Percentiles rank a stretch among this genome's conserved stretches.
phyloP scores from a whole-genome alignment of 2,329 filamentous ascomycete species.

The Aureobasidium sp. region DNA sequence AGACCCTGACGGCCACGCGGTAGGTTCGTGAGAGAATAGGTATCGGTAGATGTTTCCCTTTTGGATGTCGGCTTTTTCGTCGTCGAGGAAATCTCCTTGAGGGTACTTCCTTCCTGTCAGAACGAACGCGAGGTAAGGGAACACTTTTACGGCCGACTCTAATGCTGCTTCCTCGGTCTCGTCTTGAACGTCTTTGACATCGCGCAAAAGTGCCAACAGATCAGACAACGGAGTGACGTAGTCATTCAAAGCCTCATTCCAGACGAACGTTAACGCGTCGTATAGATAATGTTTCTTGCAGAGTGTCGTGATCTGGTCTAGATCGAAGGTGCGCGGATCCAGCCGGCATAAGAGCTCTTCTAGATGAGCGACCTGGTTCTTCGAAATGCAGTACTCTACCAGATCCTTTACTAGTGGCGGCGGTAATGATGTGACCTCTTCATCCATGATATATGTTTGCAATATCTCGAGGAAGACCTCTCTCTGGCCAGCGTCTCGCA shows the following conservation, averaged over 20 bases:
- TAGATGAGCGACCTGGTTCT: conserved; percentile 65
- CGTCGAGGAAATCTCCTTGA: conserved; percentile 65
- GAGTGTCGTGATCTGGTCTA: conserved; percentile 82
- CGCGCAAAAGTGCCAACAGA: conserved; percentile 55
- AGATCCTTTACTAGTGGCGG: conserved; percentile 79
- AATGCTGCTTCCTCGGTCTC: conserved; percentile 47
- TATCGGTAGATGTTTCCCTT: conserved; percentile 91
- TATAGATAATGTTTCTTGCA: conserved; percentile 91
- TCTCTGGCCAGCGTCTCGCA: conserved; percentile 64
- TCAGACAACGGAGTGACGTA: conserved; percentile 88
- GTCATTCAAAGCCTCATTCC: conserved; percentile 83
- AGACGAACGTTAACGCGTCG: conserved; percentile 92
- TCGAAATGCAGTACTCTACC: conserved; percentile 69
- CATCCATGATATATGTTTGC: conserved; percentile 78
- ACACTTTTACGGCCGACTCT: conserved; percentile 68
- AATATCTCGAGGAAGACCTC: conserved; percentile 79
- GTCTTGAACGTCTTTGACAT: conserved; percentile 52
- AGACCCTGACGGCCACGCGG: conserved; percentile 56
- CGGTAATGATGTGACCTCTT: conserved; percentile 64
- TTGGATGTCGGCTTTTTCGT: conserved; percentile 62
- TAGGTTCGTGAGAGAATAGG: conserved; percentile 75
- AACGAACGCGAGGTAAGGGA: conserved; percentile 87
- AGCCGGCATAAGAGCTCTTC: conserved; percentile 95
- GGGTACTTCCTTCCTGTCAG: conserved; percentile 89
- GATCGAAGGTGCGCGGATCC: conserved; percentile 81